phyloP scores from a whole-genome alignment of 305 asterid species.

The Fraxinus paxiana region DNA sequence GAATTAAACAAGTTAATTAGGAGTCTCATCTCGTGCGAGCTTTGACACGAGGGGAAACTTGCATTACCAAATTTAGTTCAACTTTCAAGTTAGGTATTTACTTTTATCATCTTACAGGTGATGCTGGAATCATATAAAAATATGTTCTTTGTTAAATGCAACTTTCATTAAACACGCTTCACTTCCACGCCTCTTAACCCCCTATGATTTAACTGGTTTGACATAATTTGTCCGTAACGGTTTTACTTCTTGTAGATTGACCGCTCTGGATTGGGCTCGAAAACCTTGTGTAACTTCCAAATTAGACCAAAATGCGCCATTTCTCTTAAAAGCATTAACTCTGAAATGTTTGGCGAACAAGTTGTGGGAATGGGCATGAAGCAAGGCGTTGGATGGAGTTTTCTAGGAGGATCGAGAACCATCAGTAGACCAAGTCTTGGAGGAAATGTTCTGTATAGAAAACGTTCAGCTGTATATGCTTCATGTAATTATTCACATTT shows the following conservation, averaged over 20 bases:
- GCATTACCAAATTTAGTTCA: background rate
- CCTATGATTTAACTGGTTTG: background rate
- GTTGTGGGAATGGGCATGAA: constrained; percentile 26
- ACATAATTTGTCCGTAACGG: background rate
- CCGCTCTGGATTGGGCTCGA: constrained; percentile 22
- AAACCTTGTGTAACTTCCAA: constrained; percentile 16
- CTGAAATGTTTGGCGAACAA: constrained; percentile 26
- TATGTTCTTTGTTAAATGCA: background rate
- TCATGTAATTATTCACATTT: constrained; percentile 48
- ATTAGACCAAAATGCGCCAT: constrained; percentile 18
- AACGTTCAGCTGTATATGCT: constrained; percentile 38
- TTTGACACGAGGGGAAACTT: background rate
- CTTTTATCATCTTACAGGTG: background rate
- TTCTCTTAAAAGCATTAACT: constrained; percentile 26
- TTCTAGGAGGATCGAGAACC: constrained; percentile 37
- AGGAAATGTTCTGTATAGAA: constrained; percentile 27
- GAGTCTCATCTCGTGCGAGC: background rate
- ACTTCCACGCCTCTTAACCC: background rate
- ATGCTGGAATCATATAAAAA: background rate
- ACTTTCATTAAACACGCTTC: background rate
- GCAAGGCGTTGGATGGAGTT: constrained; percentile 32
- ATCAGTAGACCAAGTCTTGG: constrained; percentile 28
- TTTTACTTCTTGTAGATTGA: constrained; percentile 38
- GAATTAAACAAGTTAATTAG: background rate
- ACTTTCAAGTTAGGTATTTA: background rate